Percentiles rank a stretch among this genome's conserved stretches.
These are phyloP conservation scores for Talaromyces wortmannii DNA, from an alignment of 495 filamentous ascomycete species.

Conservation along the genomic window DNA sequence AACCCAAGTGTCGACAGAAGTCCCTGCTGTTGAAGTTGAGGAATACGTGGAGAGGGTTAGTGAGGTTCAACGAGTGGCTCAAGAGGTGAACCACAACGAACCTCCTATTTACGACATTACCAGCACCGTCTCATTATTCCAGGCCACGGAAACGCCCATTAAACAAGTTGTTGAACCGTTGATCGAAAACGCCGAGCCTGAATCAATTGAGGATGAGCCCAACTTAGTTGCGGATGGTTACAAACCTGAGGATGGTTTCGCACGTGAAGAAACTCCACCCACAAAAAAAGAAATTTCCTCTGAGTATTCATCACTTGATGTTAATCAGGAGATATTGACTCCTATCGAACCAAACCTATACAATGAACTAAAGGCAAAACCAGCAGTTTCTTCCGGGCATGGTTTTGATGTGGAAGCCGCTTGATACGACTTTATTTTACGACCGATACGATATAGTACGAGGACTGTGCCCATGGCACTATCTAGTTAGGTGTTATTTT, in stretches of 20 bases:
- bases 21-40: slow-evolving; percentile 1
- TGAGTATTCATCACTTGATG: too few relatives aligned
- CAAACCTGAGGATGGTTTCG: too few relatives aligned
- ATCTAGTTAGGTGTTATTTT: too few relatives aligned
- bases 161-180: not conserved
- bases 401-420: not conserved
- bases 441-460: not conserved
- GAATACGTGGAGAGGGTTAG: not conserved
- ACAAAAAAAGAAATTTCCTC: too few relatives aligned
- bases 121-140: not conserved
- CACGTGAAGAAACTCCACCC: too few relatives aligned
- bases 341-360: not conserved
- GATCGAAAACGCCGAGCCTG: too few relatives aligned
- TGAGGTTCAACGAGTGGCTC: slow-evolving; percentile 6
- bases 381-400: not conserved
- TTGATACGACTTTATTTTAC: not conserved
- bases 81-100: not conserved
- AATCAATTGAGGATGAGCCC: too few relatives aligned
- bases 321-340: too few relatives aligned
- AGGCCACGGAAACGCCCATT: not conserved
- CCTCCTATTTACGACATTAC: too few relatives aligned
- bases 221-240: too few relatives aligned
- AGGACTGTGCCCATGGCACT: too few relatives aligned
- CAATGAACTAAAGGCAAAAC: not conserved
- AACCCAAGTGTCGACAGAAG: slow-evolving; percentile 3